phyloP scores from a whole-genome alignment of 495 filamentous ascomycete genomes.

The Penicillium canescens region DNA sequence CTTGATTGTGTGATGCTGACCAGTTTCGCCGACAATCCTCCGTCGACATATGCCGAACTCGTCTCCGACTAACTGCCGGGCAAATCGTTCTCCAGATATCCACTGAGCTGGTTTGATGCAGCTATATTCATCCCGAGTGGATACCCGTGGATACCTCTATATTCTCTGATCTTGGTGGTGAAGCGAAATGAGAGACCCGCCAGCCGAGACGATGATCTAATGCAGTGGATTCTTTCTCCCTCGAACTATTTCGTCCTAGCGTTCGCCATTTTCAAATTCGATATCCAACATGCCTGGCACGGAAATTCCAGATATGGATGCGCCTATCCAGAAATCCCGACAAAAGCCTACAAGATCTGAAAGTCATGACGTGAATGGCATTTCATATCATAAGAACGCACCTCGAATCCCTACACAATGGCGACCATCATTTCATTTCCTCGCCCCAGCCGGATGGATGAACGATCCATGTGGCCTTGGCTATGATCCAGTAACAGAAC shows the following conservation, averaged over 20 bases:
- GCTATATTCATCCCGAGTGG: no score
- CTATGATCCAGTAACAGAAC: constrained; percentile 48
- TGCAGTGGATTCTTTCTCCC: no score
- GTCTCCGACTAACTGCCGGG: constrained; percentile 19
- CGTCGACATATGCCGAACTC: constrained; percentile 14
- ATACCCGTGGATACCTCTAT: no score
- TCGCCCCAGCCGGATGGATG: constrained; percentile 53
- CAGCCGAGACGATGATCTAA: no score
- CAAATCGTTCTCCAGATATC: not conserved
- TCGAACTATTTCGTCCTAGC: no score
- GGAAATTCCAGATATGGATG: not conserved
- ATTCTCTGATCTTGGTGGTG: no score
- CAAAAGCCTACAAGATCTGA: not conserved
- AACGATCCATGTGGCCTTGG: constrained; percentile 59
- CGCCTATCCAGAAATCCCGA: not conserved
- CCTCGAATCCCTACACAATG: constrained; percentile 23
- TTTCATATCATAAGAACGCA: not conserved
- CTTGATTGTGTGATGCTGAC: not conserved
- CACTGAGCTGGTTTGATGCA: no score
- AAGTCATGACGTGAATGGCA: not conserved
- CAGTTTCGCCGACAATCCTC: constrained; percentile 27
- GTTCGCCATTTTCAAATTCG: no score
- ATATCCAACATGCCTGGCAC: not conserved
- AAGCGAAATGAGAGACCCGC: no score
- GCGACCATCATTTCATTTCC: constrained; percentile 53